Percentiles rank a stretch among this genome's conserved stretches.
These are phyloP conservation scores for Datura wrightii DNA, from an alignment of 257 asterid species.

Conservation along the genomic window DNA sequence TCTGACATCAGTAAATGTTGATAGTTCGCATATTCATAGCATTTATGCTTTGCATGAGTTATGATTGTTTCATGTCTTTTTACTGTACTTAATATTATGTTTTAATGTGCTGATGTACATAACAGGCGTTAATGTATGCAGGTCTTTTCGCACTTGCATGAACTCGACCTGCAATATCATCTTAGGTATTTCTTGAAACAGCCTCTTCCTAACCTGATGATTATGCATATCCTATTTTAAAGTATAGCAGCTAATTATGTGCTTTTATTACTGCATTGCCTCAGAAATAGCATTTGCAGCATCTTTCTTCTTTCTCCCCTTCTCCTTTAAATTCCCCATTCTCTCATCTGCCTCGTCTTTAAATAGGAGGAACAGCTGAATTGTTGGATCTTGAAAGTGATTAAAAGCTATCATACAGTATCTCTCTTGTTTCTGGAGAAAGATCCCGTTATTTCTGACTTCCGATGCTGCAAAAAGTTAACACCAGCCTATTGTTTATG, in stretches of 20 bases:
- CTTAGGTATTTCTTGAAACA: constrained; percentile 68
- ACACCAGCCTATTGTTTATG: background rate
- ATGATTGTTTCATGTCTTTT: constrained; percentile 27
- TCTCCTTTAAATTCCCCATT: background rate
- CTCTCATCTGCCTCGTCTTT: background rate
- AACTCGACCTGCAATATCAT: constrained; percentile 89
- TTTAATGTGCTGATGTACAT: constrained; percentile 32
- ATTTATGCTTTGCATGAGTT: background rate
- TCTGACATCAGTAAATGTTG: background rate
- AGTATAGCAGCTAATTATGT: background rate
- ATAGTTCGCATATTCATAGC: background rate
- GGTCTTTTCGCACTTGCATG: constrained; percentile 97
- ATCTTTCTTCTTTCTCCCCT: background rate
- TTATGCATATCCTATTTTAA: constrained; percentile 14
- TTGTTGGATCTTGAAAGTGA: background rate
- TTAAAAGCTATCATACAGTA: background rate
- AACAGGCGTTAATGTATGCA: constrained; percentile 48
- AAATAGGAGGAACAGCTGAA: background rate
- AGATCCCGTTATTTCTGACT: background rate
- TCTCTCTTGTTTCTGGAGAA: constrained; percentile 8
- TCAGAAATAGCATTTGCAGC: background rate
- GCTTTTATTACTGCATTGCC: constrained; percentile 22
- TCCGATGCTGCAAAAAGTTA: background rate
- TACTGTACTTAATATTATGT: constrained; percentile 22
- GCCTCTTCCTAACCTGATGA: constrained; percentile 4